Percentiles rank a stretch among this genome's conserved stretches.
phyloP scores from a whole-genome alignment of 306 rosid genomes.

The Glycine tomentella region DNA sequence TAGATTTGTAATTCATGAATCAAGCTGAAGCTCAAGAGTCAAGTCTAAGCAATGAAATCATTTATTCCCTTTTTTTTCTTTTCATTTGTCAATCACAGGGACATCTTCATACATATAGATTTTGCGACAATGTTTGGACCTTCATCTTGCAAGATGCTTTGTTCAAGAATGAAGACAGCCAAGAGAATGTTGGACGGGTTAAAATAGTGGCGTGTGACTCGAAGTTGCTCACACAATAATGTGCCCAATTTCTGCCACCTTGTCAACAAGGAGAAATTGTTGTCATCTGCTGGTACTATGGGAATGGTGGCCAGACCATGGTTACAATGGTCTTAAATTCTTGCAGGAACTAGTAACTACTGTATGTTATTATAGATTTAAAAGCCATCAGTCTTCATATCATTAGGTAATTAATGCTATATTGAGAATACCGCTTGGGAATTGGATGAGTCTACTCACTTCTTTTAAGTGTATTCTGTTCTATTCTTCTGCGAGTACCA shows the following conservation, averaged over 20 bases:
- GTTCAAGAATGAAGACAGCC: constrained; percentile 76
- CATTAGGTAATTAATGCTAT: constrained; percentile 49
- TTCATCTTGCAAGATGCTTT: constrained; percentile 79
- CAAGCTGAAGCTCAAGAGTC: too few species aligned
- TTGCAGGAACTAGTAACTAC: constrained; percentile 50
- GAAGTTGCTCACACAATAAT: constrained; percentile 82
- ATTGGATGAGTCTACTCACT: constrained; percentile 44
- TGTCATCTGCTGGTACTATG: constrained; percentile 36
- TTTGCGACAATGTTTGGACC: constrained; percentile 98
- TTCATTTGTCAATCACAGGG: constrained; percentile 62
- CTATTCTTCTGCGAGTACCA: too few species aligned
- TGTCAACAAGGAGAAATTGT: constrained; percentile 41
- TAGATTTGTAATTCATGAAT: neutral
- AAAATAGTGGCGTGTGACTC: constrained; percentile 98
- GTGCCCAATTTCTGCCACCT: constrained; percentile 28
- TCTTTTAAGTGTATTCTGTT: constrained; percentile 10
- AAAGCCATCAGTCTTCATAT: constrained; percentile 49
- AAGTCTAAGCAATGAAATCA: neutral
- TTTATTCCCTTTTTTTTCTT: constrained; percentile 22
- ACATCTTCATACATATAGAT: constrained; percentile 96
- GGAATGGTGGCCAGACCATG: constrained; percentile 46
- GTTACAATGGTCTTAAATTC: constrained; percentile 43
- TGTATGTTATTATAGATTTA: constrained; percentile 48
- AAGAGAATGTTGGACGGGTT: constrained; percentile 72
- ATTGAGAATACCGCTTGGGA: constrained; percentile 42